Evolutionary conservation across 1,139 yeast genomes (phyloP), one percentile per base, ranked within the genome.

Genomic region (Kodamaea anthophila): DNA sequence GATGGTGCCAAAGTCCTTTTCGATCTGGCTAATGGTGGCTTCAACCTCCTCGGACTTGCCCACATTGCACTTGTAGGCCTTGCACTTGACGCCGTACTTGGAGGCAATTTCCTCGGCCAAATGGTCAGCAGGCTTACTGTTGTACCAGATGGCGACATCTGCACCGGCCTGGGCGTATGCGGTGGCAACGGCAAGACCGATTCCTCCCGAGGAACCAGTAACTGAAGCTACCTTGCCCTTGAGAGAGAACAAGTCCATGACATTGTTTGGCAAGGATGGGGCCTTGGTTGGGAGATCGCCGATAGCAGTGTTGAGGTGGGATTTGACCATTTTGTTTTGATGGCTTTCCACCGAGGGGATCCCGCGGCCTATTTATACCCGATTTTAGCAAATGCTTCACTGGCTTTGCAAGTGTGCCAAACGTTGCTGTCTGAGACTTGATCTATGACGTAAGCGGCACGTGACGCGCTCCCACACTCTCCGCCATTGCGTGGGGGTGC

Each of bases 81-180:
- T 72, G 41, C 70, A 71, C 48, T 58, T 70, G 35, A 84, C 81
- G 12, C 81, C 80, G 53, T 81, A 83, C 42, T 71, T 73, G 42
- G 72, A 54, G 23, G 74, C 56, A 21, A 85, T 63, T 29, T 60
- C 65, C 37, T 63, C 65, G 12, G 86, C 88, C 48, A 73, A 65
- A 16, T 65, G 54, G 32, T 74, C 77, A 6, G 83, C 70, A 18
- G 83, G 75, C 40, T 74, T 71, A 23, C 77, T 65, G 53, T 74
- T 72, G 65, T 78, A 81, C 94, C 94, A 84, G 46, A 86, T 69
- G 39, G 88, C 91, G 26, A 86, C 81, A 42, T 83, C 86, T 8
- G 94, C 95, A 31, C 95, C 96, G 4, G 93, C 94, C 59, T 84
- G 93, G 30, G 93, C 88, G 47, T 65, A 84, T 0, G 88, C 93